Evolutionary conservation across 202 grass and related monocot genomes (phyloP), one percentile per base, ranked within the genome.

Genomic region (Carex sylvatica): DNA sequence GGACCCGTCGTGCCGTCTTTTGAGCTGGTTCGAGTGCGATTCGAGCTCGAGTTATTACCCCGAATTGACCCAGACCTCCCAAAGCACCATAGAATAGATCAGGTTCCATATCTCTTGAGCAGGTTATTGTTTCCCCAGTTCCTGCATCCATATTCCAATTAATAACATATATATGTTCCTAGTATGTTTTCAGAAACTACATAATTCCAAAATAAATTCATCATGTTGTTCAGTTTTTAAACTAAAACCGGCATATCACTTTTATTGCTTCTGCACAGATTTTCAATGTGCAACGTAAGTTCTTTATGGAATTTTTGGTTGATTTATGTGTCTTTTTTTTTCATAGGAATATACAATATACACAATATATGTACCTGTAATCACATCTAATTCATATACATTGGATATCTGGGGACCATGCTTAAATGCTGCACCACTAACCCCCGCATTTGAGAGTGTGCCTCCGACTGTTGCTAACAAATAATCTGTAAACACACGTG

Each of bases 381-480:
- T 49, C 0, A 97, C 79, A 85, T 93, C 87, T 9, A 97, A 83
- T 40, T 97, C 87, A 2, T 80, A 51, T 47, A 93, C 91, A 79
- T 97, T 93, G 26, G 87, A 79, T 35, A 93, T 93, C 81, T 97
- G 91, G 0, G 93, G 93, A 14, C 91, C 89, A 28, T 91, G 85
- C 55, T 79, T 85, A 82, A 91, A 97, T 12, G 77, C 85, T 74
- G 84, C 83, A 6, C 91, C 91, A 52, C 91, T 86, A 60, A 93
- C 84, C 52, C 89, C 88, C 0, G 93, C 91, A 35, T 97, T 93
- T 40, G 93, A 91, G 68, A 97, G 93, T 18, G 89, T 97, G 22
- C 91, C 91, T 13, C 91, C 93, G n/a, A 97, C 79, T 3, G 91
- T 97, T 70, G 89, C 30, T 5, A 79, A 82, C 26, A 97, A 84